Conservation (phyloP, 805 yeast genomes). For the Myxozyma melibiosi region DNA sequence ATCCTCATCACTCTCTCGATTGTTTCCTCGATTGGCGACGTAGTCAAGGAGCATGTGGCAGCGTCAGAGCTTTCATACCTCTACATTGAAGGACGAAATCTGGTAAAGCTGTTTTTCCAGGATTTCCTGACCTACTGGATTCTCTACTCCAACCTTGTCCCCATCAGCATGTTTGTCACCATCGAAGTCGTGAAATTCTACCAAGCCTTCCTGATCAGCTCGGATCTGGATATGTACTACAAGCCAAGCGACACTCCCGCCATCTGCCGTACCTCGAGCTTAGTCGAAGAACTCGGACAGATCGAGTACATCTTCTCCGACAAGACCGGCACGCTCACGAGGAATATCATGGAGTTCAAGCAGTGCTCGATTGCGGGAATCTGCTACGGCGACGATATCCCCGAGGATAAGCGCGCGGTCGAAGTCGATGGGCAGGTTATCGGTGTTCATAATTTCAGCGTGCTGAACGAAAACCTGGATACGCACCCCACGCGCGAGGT, state of each 20-base stretch:
- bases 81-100: conserved; percentile 66
- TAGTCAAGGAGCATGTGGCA: conserved; percentile 51
- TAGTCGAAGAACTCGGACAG: conserved; percentile 97
- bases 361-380: conserved; percentile 91
- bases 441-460: conserved; percentile 74
- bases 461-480: conserved; percentile 45
- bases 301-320: conserved; percentile 95
- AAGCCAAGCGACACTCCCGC: conserved; percentile 90
- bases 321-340: conserved; percentile 94
- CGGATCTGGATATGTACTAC: conserved; percentile 91
- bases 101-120: conserved; percentile 72
- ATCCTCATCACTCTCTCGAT: conserved; percentile 74
- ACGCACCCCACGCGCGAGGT: conserved; percentile 36
- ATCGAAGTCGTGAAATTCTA: conserved; percentile 94
- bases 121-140: conserved; percentile 95
- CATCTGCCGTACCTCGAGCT: conserved; percentile 89
- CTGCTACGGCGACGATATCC: conserved; percentile 83
- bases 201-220: conserved; percentile 90
- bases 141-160: conserved; percentile 93
- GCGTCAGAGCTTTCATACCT: conserved; percentile 61
- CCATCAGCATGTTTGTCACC: conserved; percentile 90
- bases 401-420: conserved; percentile 82
- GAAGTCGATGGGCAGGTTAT: conserved; percentile 76
- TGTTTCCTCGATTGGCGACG: conserved; percentile 86
- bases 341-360: conserved; percentile 96